phyloP scores from a whole-genome alignment of 345 rosid species.

The Hibiscus trionum region DNA sequence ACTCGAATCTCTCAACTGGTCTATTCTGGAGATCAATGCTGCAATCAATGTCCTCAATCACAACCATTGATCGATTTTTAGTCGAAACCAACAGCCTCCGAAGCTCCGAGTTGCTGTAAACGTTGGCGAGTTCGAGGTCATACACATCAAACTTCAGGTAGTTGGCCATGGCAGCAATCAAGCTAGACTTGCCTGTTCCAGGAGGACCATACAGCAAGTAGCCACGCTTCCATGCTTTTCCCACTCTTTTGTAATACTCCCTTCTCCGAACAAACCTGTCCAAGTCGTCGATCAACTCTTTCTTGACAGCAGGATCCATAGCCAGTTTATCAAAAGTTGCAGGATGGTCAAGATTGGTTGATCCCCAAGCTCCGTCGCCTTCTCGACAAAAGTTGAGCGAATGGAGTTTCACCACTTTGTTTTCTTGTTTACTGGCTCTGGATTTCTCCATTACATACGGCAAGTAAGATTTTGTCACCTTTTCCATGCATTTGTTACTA shows the following conservation, averaged over 20 bases:
- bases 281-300: slow-evolving; percentile 20
- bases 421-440: slow-evolving; percentile 4
- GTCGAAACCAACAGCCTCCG: background rate
- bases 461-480: background rate
- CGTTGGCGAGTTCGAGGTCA: slow-evolving; percentile 16
- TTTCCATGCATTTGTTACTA: background rate
- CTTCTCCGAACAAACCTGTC: slow-evolving; percentile 18
- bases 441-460: background rate
- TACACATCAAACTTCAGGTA: slow-evolving; percentile 21
- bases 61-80: background rate
- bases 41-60: slow-evolving; percentile 4
- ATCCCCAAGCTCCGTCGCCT: slow-evolving; percentile 5
- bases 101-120: background rate
- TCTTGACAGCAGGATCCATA: slow-evolving; percentile 13
- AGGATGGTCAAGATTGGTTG: slow-evolving; percentile 22
- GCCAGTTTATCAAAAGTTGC: slow-evolving; percentile 26
- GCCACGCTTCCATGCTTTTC: slow-evolving; percentile 24
- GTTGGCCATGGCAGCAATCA: slow-evolving; percentile 20
- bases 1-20: background rate
- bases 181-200: slow-evolving; percentile 26
- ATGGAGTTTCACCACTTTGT: slow-evolving; percentile 13
- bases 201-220: slow-evolving; percentile 17
- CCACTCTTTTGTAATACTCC: slow-evolving; percentile 15
- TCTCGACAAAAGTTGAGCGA: background rate
- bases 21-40: background rate